A percentile compares a stretch with the other conserved stretches of the same genome.
Conservation (phyloP, 768 basidiomycete species). For the Kwoniella dejecticola region DNA sequence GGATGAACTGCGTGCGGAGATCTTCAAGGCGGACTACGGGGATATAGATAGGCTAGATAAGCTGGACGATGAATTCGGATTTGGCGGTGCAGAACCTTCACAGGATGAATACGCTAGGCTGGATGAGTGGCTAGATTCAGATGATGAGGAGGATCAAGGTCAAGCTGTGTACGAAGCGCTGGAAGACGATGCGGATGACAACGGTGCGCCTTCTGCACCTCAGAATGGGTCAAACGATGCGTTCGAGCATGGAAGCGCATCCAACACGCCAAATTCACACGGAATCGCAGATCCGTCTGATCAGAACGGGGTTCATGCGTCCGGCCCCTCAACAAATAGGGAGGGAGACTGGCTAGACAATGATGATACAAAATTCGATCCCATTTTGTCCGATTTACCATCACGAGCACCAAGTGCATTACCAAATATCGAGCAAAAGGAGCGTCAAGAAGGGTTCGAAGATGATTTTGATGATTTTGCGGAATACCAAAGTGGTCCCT, state of each 20-base stretch:
- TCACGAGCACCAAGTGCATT: background rate
- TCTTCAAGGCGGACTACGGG: slow-evolving; percentile 10
- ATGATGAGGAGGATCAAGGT: slow-evolving; percentile 25
- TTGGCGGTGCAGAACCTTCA: slow-evolving; percentile 17
- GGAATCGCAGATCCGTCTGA: too few relatives aligned
- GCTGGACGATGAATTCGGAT: slow-evolving; percentile 14
- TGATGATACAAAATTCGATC: slow-evolving; percentile 24
- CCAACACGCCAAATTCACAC: too few relatives aligned
- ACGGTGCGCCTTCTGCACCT: too few relatives aligned
- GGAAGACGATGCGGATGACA: slow-evolving; percentile 1
- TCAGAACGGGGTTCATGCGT: too few relatives aligned
- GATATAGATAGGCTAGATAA: slow-evolving; percentile 13
- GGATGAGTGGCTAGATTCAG: slow-evolving; percentile 47
- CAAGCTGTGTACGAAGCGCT: background rate
- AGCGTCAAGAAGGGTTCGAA: slow-evolving; percentile 25
- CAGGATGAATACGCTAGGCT: slow-evolving; percentile 42
- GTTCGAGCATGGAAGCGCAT: too few relatives aligned
- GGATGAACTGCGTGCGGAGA: slow-evolving; percentile 25
- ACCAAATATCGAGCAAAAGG: background rate
- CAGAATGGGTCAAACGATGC: too few relatives aligned
- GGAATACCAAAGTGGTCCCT: slow-evolving; percentile 36
- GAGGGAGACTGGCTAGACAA: slow-evolving; percentile 19
- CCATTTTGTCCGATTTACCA: slow-evolving; percentile 6
- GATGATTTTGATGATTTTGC: slow-evolving; percentile 44
- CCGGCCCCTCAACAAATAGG: background rate